Percentiles rank a stretch among this genome's conserved stretches.
Evolutionary conservation across 441 rosid species (phyloP).

Genomic region (Geranium incanum): DNA sequence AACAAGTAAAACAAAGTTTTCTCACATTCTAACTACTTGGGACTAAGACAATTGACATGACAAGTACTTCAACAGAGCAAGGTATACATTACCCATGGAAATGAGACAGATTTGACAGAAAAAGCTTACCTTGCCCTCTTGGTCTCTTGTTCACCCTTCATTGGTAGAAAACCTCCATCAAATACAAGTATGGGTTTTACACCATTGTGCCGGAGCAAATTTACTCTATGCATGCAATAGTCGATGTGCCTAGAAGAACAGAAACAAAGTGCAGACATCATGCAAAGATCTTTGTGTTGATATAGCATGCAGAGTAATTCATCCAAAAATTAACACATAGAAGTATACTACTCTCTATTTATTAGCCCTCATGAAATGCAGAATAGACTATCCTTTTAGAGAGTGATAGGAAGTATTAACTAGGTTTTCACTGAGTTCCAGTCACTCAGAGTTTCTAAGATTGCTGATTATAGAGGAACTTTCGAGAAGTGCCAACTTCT

Average conservation of each 20-base stretch:
- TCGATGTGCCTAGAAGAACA: constrained; percentile 65
- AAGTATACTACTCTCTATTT: constrained; percentile 8
- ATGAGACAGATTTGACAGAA: background rate
- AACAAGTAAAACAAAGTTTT: background rate
- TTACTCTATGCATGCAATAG: constrained; percentile 92
- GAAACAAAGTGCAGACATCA: constrained; percentile 12
- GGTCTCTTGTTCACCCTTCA: constrained; percentile 97
- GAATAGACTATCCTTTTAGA: background rate
- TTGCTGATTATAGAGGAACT: background rate
- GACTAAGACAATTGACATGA: background rate
- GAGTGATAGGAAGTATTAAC: background rate
- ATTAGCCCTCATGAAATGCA: background rate
- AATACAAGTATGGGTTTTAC: constrained; percentile 82
- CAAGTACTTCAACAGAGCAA: background rate
- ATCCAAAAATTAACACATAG: background rate
- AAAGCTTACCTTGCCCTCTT: constrained; percentile 74
- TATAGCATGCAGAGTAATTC: background rate
- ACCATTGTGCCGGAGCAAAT: constrained; percentile 72
- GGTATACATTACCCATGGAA: background rate
- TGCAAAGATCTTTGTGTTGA: background rate
- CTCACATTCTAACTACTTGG: background rate
- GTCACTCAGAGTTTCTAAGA: background rate
- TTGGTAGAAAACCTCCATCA: constrained; percentile 86
- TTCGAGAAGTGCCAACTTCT: background rate
- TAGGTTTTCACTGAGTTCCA: background rate